These are phyloP conservation scores for Hylodesmum podocarpum DNA, from an alignment of 306 rosid genomes.

Conservation along the genomic window DNA sequence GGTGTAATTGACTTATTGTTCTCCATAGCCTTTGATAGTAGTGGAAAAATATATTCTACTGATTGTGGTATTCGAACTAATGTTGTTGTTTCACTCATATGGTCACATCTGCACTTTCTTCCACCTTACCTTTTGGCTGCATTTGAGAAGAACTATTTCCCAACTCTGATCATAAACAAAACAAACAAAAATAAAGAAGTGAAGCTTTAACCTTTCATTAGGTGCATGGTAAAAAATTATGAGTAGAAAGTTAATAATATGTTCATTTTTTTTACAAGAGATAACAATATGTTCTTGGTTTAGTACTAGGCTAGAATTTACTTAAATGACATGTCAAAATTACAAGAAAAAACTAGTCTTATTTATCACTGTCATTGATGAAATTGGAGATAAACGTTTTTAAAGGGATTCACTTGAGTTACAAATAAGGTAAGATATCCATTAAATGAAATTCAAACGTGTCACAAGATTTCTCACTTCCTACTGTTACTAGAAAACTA, in stretches of 20 bases:
- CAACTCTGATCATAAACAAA: not conserved
- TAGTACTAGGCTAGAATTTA: constrained; percentile 22
- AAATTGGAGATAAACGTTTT: constrained; percentile 13
- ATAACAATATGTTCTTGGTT: constrained; percentile 10
- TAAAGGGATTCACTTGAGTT: constrained; percentile 30
- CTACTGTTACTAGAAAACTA: constrained; percentile 20
- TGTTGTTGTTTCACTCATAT: constrained; percentile 5
- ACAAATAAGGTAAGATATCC: constrained; percentile 14
- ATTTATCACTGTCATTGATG: constrained; percentile 4
- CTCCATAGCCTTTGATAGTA: not conserved
- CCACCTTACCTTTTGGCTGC: constrained; percentile 7
- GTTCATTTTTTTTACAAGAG: no score
- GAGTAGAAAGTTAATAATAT: not conserved
- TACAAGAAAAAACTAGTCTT: not conserved
- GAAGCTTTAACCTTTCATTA: not conserved
- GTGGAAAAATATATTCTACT: not conserved
- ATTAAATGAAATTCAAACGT: constrained; percentile 11
- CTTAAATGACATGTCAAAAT: not conserved
- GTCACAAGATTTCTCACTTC: constrained; percentile 23
- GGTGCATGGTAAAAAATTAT: not conserved
- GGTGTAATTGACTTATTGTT: not conserved
- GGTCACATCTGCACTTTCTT: constrained; percentile 1
- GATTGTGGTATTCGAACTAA: not conserved
- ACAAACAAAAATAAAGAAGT: not conserved
- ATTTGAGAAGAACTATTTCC: not conserved